Evolutionary conservation across 192 early-diverging fungal species (phyloP).

Genomic region (Coemansia pectinata): DNA sequence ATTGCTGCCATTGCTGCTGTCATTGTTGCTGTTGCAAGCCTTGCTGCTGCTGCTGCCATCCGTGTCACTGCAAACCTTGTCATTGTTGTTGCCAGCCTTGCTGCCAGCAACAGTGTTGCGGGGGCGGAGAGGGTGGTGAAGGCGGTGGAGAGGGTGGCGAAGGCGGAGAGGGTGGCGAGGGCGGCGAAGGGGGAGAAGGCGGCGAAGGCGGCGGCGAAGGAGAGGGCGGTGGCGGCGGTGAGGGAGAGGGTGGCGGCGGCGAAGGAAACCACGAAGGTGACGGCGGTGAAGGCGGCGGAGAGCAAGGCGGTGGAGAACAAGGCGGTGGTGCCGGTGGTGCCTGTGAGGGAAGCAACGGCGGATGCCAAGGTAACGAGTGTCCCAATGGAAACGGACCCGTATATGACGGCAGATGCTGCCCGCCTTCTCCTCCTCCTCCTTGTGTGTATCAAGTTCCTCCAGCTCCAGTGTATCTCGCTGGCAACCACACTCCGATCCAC

Average conservation of each 20-base stretch:
- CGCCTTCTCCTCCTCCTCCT: conserved; percentile 25
- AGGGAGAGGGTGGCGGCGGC: conserved; percentile 18
- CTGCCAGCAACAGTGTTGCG: conserved; percentile 26
- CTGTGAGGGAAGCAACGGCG: conserved; percentile 2
- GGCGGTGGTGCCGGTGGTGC: background rate
- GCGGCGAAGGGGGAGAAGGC: conserved; percentile 9
- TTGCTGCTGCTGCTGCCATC: conserved; percentile 46
- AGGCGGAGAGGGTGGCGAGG: conserved; percentile 6
- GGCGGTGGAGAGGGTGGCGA: conserved; percentile 15
- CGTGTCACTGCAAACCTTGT: conserved; percentile 45
- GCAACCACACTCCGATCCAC: background rate
- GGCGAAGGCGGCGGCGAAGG: conserved; percentile 13
- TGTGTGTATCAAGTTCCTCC: conserved; percentile 7
- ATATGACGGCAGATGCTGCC: conserved; percentile 4
- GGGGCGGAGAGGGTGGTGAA: conserved; percentile 15
- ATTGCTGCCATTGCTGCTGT: conserved; percentile 53
- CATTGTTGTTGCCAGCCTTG: conserved; percentile 30
- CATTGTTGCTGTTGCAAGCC: conserved; percentile 51
- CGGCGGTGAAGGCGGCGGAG: conserved; percentile 3
- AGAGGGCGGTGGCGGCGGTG: conserved; percentile 2
- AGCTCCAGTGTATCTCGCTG: background rate
- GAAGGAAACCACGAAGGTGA: background rate
- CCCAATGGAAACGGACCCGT: conserved; percentile 13
- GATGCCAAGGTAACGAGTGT: background rate
- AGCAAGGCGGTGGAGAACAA: conserved; percentile 5